These are phyloP conservation scores for Magnusiomyces suaveolens DNA, from an alignment of 1,139 yeast species.

Conservation along the genomic window DNA sequence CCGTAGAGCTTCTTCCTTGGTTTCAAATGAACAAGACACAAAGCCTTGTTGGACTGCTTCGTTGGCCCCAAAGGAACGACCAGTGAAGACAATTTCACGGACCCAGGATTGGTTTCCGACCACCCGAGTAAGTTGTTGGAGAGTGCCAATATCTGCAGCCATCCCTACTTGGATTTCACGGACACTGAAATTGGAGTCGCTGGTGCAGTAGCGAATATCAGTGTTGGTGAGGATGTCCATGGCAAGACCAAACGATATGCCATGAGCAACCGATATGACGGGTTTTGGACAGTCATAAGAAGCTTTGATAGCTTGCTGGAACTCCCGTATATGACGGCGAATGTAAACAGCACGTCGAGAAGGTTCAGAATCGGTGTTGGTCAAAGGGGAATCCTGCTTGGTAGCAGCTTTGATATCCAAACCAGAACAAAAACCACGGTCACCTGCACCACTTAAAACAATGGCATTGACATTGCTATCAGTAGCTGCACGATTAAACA, in stretches of 20 bases:
- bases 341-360: slow-evolving; percentile 31
- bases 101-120: slow-evolving; percentile 51
- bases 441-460: slow-evolving; percentile 48
- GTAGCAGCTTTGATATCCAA: slow-evolving; percentile 39
- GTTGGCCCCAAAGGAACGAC: slow-evolving; percentile 44
- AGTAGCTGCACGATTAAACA: slow-evolving; percentile 41
- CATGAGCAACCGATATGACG: slow-evolving; percentile 41
- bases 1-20: slow-evolving; percentile 43
- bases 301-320: slow-evolving; percentile 45
- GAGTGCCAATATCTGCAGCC: slow-evolving; percentile 71
- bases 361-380: slow-evolving; percentile 25
- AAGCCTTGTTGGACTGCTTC: slow-evolving; percentile 52
- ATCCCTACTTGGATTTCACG: slow-evolving; percentile 67
- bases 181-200: slow-evolving; percentile 48
- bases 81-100: slow-evolving; percentile 56
- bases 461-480: slow-evolving; percentile 44
- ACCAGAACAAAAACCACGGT: slow-evolving; percentile 53
- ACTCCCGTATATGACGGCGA: slow-evolving; percentile 36
- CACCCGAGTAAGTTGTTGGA: slow-evolving; percentile 55
- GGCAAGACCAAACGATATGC: slow-evolving; percentile 51
- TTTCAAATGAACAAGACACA: slow-evolving; percentile 41
- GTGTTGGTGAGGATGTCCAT: slow-evolving; percentile 54
- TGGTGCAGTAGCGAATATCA: slow-evolving; percentile 49
- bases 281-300: slow-evolving; percentile 32
- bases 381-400: neutral